These are phyloP conservation scores for Pyrenophora tritici-repentis DNA, from an alignment of 2,329 filamentous ascomycete species.

Conservation along the genomic window DNA sequence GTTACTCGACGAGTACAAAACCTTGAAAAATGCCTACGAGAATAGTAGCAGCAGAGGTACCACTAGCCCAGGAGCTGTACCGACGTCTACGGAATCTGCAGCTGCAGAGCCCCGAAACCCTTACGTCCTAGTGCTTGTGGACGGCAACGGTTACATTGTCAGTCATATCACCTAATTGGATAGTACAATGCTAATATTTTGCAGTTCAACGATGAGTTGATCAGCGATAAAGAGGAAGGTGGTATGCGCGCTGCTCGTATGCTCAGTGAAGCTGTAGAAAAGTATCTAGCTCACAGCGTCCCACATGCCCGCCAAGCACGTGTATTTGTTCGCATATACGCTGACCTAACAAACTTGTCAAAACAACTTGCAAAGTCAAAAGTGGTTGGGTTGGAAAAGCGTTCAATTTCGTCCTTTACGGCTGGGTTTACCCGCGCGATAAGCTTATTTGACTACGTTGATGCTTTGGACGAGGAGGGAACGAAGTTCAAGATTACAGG, in stretches of 20 bases:
- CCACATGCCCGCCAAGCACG: slow-evolving; percentile 54
- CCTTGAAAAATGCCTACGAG: slow-evolving; percentile 62
- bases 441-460: slow-evolving; percentile 65
- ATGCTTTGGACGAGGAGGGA: slow-evolving; percentile 64
- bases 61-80: slow-evolving; percentile 36
- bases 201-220: slow-evolving; percentile 57
- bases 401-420: slow-evolving; percentile 61
- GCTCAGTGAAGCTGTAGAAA: slow-evolving; percentile 58
- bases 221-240: slow-evolving; percentile 57
- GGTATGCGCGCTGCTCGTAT: slow-evolving; percentile 61
- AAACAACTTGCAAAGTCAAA: slow-evolving; percentile 56
- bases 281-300: slow-evolving; percentile 31
- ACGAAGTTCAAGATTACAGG: slow-evolving; percentile 65
- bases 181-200: slow-evolving; percentile 1
- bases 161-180: not conserved
- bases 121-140: slow-evolving; percentile 65
- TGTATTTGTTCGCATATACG: slow-evolving; percentile 61
- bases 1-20: slow-evolving; percentile 60
- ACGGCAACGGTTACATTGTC: slow-evolving; percentile 64
- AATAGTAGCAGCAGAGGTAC: slow-evolving; percentile 57
- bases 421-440: slow-evolving; percentile 63
- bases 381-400: slow-evolving; percentile 59
- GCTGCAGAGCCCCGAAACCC: slow-evolving; percentile 51
- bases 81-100: slow-evolving; percentile 32
- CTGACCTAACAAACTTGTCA: slow-evolving; percentile 60